These are phyloP conservation scores for Metschnikowia baotianmanensis DNA, from an alignment of 805 yeast genomes.

Conservation along the genomic window DNA sequence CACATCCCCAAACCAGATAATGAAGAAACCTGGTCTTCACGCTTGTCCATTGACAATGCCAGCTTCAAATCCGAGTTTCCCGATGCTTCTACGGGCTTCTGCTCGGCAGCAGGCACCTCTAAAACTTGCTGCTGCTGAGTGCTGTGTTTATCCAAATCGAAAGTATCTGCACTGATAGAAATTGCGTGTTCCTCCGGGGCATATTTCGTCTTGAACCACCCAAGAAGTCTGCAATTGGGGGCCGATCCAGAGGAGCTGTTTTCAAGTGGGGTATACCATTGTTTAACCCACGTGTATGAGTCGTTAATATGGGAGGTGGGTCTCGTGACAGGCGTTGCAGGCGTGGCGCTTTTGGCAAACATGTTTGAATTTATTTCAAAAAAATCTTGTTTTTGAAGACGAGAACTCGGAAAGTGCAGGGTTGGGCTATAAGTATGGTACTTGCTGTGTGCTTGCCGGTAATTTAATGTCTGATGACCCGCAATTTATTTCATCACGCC, in stretches of 20 bases:
- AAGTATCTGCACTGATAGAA: slow-evolving; percentile 32
- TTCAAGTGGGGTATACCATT: slow-evolving; percentile 34
- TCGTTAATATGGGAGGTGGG: slow-evolving; percentile 18
- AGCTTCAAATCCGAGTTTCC: slow-evolving; percentile 21
- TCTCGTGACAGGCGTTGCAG: slow-evolving; percentile 22
- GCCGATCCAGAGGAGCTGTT: slow-evolving; percentile 10
- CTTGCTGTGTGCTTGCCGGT: not conserved
- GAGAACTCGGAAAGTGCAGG: too few relatives aligned
- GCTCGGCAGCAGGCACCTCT: slow-evolving; percentile 26
- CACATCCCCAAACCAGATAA: slow-evolving; percentile 23
- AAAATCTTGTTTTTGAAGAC: not conserved
- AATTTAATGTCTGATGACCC: not conserved
- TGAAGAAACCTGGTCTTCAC: slow-evolving; percentile 25
- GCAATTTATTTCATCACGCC: not conserved
- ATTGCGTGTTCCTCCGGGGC: slow-evolving; percentile 1
- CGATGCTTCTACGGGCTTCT: slow-evolving; percentile 20
- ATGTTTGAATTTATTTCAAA: not conserved
- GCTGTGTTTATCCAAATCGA: slow-evolving; percentile 41
- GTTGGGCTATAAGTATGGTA: not conserved
- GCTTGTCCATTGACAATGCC: slow-evolving; percentile 24
- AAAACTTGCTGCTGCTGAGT: slow-evolving; percentile 47
- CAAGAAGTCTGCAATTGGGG: slow-evolving; percentile 27
- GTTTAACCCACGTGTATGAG: slow-evolving; percentile 36
- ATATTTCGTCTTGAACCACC: slow-evolving; percentile 35
- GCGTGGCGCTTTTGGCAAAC: slow-evolving; percentile 21